Percentiles rank a stretch among this genome's conserved stretches.
Evolutionary conservation across 1,139 yeast genomes (phyloP).

Genomic region (Ogataea hybrid): DNA sequence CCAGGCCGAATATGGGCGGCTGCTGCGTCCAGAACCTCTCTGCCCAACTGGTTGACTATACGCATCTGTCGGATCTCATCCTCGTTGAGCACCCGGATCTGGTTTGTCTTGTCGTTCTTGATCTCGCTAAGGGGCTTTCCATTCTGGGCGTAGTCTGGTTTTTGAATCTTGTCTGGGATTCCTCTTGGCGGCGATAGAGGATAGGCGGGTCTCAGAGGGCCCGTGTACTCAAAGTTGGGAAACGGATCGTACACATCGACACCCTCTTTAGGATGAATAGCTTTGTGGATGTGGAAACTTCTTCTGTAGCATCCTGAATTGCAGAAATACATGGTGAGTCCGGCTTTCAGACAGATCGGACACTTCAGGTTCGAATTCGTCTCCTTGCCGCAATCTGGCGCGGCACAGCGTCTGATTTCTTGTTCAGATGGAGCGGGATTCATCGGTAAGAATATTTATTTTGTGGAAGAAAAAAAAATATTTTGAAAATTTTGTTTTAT

Average conservation of each 20-base stretch:
- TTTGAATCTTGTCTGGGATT: conserved; percentile 67
- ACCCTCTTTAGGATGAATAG: conserved; percentile 47
- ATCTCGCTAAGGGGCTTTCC: conserved; percentile 84
- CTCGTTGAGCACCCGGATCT: conserved; percentile 57
- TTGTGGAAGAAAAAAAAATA: neutral
- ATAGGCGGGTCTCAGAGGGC: conserved; percentile 71
- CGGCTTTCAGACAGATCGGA: conserved; percentile 84
- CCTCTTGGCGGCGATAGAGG: conserved; percentile 73
- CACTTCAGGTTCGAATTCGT: conserved; percentile 80
- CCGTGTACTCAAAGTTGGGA: conserved; percentile 73
- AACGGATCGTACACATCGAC: conserved; percentile 74
- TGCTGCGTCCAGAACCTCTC: conserved; percentile 85
- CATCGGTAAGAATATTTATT: conserved; percentile 7
- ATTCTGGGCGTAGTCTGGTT: conserved; percentile 81
- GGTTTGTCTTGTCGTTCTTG: conserved; percentile 64
- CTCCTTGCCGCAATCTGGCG: conserved; percentile 80
- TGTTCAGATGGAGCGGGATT: conserved; percentile 11
- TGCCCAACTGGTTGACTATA: conserved; percentile 68
- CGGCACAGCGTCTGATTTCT: conserved; percentile 47
- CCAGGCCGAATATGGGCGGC: conserved; percentile 87
- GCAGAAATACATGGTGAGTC: conserved; percentile 66
- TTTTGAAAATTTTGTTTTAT: conserved; percentile 4
- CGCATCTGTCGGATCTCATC: conserved; percentile 75
- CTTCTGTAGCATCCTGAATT: conserved; percentile 81
- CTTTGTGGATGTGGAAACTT: conserved; percentile 62